These are phyloP conservation scores for Rhypophila decipiens DNA, from an alignment of 495 filamentous ascomycete genomes.

Conservation along the genomic window DNA sequence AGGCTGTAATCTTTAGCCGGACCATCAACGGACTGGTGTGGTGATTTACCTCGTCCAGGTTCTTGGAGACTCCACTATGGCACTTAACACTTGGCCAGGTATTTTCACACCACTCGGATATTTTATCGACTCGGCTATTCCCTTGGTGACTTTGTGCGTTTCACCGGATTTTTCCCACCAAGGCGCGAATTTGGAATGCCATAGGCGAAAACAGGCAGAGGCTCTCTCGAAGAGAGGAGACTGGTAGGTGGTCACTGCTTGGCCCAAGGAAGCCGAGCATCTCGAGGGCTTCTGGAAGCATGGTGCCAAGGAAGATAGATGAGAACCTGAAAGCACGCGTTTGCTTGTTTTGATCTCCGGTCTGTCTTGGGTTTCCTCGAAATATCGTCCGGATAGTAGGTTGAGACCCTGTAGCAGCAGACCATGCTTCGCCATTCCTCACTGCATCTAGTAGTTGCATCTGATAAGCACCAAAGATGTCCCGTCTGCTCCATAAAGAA, in stretches of 20 bases:
- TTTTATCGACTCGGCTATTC: conserved; percentile 8
- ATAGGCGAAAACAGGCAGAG: background rate
- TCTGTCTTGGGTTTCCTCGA: too few relatives aligned
- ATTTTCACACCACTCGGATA: conserved; percentile 14
- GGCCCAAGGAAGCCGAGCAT: background rate
- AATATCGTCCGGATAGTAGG: too few relatives aligned
- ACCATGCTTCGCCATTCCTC: too few relatives aligned
- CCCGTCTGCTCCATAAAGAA: too few relatives aligned
- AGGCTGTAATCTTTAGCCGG: conserved; percentile 8
- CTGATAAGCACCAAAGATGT: too few relatives aligned
- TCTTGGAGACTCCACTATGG: conserved; percentile 10
- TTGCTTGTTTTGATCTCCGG: background rate
- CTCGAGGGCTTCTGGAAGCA: background rate
- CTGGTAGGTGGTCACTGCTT: background rate
- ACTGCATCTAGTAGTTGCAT: too few relatives aligned
- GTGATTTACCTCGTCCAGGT: conserved; percentile 12
- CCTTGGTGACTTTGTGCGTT: background rate
- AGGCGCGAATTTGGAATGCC: background rate
- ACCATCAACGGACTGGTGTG: conserved; percentile 2
- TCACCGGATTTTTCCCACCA: background rate
- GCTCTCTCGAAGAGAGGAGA: background rate
- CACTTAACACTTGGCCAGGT: background rate
- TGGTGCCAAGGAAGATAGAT: background rate
- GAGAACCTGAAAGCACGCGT: too few relatives aligned
- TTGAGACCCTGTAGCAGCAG: too few relatives aligned